Evolutionary conservation across 495 filamentous ascomycete genomes (phyloP).

Genomic region (Ascodesmis nigricans): DNA sequence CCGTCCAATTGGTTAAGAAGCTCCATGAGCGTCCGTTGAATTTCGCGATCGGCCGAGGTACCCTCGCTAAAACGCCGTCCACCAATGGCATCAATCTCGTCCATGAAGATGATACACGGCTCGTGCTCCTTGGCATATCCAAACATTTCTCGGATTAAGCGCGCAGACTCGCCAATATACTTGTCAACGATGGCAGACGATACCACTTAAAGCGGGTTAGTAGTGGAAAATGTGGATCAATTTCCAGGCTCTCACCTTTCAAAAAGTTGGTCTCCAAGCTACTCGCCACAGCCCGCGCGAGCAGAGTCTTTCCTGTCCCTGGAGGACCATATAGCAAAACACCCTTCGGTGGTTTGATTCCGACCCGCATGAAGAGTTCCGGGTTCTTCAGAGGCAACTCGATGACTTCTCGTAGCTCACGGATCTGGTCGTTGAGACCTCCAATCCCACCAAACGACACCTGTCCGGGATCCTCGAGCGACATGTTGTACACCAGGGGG

Average conservation of each 20-base stretch:
- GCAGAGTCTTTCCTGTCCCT: conserved; percentile 88
- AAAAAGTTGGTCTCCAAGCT: conserved; percentile 96
- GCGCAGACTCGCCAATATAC: conserved; percentile 96
- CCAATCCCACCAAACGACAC: conserved; percentile 98
- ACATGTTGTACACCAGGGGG: conserved; percentile 99
- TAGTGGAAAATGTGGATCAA: background rate
- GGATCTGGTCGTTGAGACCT: conserved; percentile 95
- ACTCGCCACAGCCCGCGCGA: conserved; percentile 90
- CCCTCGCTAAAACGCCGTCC: conserved; percentile 95
- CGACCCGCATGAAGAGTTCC: conserved; percentile 86
- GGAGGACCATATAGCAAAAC: conserved; percentile 89
- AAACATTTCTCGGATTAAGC: conserved; percentile 98
- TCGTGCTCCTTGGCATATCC: conserved; percentile 99
- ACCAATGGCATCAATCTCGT: conserved; percentile 98
- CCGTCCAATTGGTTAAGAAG: conserved; percentile 96
- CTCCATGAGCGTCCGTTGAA: conserved; percentile 98
- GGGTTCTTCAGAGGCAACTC: conserved; percentile 97
- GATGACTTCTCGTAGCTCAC: conserved; percentile 93
- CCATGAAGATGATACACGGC: conserved; percentile 99
- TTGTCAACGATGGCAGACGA: conserved; percentile 99
- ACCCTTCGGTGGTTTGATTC: conserved; percentile 98
- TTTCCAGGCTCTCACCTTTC: conserved; percentile 55
- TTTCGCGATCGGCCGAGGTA: conserved; percentile 93
- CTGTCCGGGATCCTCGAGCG: conserved; percentile 89
- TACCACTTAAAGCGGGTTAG: conserved; percentile 40